Percentiles rank a stretch among this genome's conserved stretches.
Conservation (phyloP, 2,329 filamentous ascomycete species). For the Phoma sp. region DNA sequence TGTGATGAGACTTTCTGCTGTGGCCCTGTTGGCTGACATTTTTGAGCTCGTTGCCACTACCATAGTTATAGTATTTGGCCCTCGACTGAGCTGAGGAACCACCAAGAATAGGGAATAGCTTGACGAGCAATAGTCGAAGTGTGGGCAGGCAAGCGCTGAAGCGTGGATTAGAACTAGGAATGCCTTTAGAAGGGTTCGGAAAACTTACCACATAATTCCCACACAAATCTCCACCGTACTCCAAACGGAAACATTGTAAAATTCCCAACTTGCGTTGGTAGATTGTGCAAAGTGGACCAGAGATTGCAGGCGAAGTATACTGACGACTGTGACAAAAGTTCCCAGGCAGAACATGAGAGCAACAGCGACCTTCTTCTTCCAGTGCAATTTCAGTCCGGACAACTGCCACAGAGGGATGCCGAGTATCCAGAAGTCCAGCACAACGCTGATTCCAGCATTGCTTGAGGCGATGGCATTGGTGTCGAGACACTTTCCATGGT, state of each 20-base stretch:
- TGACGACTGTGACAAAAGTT: conserved; percentile 52
- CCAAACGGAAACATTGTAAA: conserved; percentile 51
- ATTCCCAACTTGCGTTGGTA: conserved; percentile 49
- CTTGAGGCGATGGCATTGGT: conserved; percentile 43
- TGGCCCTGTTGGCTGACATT: conserved; percentile 16
- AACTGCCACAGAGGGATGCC: conserved; percentile 47
- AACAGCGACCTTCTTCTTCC: conserved; percentile 49
- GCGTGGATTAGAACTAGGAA: neutral
- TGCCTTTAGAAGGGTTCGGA: neutral
- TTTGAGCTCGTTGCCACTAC: conserved; percentile 29
- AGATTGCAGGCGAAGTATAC: conserved; percentile 51
- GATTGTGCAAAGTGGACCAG: conserved; percentile 53
- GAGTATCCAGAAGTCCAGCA: conserved; percentile 43
- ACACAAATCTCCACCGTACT: conserved; percentile 52
- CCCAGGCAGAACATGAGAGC: conserved; percentile 49
- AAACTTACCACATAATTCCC: conserved; percentile 48
- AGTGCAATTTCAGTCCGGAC: conserved; percentile 38
- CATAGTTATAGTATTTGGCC: conserved; percentile 34
- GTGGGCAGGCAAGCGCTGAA: conserved; percentile 50
- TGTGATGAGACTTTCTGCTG: conserved; percentile 15
- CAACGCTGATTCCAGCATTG: conserved; percentile 45
- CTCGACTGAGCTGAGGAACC: conserved; percentile 40
- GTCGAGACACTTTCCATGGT: conserved; percentile 42
- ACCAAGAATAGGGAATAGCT: conserved; percentile 44
- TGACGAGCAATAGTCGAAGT: conserved; percentile 46